These are phyloP conservation scores for Tripterygium wilfordii DNA, from an alignment of 177 flowering plant genomes.

Conservation along the genomic window DNA sequence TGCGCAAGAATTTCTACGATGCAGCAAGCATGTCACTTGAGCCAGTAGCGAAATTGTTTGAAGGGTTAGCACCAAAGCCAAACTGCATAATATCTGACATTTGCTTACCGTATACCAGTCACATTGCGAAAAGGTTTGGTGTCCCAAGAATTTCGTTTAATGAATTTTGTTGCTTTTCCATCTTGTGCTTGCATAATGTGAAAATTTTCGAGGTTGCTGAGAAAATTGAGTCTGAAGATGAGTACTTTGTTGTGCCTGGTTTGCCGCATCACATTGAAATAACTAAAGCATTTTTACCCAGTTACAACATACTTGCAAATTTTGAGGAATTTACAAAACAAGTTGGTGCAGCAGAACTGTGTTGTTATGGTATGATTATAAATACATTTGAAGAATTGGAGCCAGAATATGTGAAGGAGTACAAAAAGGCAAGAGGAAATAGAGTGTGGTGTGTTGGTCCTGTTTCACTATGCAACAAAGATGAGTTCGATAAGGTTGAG, in stretches of 20 bases:
- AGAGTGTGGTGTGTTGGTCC: constrained; percentile 32
- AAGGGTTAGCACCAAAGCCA: constrained; percentile 6
- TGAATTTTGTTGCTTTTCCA: constrained; percentile 16
- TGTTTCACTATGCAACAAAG: constrained; percentile 15
- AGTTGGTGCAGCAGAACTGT: constrained; percentile 8
- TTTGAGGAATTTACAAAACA: neutral
- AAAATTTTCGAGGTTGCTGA: constrained; percentile 1
- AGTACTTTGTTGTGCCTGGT: constrained; percentile 21
- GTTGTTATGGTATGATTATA: constrained; percentile 13
- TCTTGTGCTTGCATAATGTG: constrained; percentile 5
- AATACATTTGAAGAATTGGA: constrained; percentile 26
- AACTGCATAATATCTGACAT: constrained; percentile 23
- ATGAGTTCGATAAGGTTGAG: constrained; percentile 4
- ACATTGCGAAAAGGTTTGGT: constrained; percentile 7
- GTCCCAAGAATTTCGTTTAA: constrained; percentile 22
- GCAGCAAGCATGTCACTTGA: constrained; percentile 9
- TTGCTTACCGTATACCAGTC: constrained; percentile 10
- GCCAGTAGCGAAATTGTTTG: constrained; percentile 10
- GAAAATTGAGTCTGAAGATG: neutral
- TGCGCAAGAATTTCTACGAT: constrained; percentile 3
- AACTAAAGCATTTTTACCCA: constrained; percentile 13
- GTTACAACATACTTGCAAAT: neutral
- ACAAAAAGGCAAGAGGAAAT: constrained; percentile 4
- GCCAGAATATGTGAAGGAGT: constrained; percentile 10
- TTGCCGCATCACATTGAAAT: constrained; percentile 18